Evolutionary conservation across 2,329 filamentous ascomycete species (phyloP).

Genomic region (Fusarium stilboides): DNA sequence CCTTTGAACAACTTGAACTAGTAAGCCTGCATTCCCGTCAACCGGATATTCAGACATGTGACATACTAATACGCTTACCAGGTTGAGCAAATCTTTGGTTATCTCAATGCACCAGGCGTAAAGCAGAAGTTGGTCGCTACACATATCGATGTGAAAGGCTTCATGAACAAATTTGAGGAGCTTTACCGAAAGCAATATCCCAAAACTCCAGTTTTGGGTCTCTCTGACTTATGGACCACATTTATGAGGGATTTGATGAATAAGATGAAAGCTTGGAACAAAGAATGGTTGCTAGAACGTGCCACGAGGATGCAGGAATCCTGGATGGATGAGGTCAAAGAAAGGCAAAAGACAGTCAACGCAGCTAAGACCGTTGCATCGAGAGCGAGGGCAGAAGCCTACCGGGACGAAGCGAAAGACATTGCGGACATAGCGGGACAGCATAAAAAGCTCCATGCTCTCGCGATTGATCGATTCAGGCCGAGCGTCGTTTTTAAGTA

Average conservation of each 20-base stretch:
- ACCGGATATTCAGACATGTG: not conserved
- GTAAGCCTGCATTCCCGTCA: not conserved
- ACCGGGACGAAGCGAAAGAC: not conserved
- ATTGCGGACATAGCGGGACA: not conserved
- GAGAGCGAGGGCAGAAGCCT: not conserved
- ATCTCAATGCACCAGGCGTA: not conserved
- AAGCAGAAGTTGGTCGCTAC: not conserved
- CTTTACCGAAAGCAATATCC: not conserved
- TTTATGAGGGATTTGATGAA: conserved; percentile 1
- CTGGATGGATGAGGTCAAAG: not conserved
- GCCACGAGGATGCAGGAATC: not conserved
- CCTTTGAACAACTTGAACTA: not conserved
- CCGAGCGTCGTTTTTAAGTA: conserved; percentile 6
- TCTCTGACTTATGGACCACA: not conserved
- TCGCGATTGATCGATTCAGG: conserved; percentile 4
- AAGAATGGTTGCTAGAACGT: conserved; percentile 2
- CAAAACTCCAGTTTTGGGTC: not conserved
- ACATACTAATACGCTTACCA: not conserved
- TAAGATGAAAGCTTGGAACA: not conserved
- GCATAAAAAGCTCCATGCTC: conserved; percentile 1
- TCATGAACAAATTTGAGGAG: not conserved
- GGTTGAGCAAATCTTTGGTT: not conserved
- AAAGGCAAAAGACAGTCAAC: not conserved
- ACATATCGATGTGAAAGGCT: not conserved
- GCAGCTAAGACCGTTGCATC: no score